Evolutionary conservation across 371 early-diverging fungal genomes (phyloP), one percentile per base, ranked within the genome.

Genomic region (Chytridium lagenaria): DNA sequence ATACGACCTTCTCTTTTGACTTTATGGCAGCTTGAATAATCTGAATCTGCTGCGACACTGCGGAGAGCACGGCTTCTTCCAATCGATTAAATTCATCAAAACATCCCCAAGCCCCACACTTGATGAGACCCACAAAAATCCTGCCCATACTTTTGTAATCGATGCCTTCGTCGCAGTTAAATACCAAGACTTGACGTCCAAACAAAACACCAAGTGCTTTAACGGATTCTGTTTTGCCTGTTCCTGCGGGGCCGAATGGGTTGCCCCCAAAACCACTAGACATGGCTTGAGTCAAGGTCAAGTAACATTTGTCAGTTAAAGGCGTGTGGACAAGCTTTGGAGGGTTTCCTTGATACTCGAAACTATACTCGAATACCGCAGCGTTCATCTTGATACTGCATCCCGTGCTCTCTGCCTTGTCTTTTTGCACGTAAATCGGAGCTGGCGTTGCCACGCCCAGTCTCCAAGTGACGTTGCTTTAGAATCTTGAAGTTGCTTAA

Each of bases 21-120:
- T 83, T 84, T 22, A 87, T 71, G 2, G 84, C 84, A 33, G 81
- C 83, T 68, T 88, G 87, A 64, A 87, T 86, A 38, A 81, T 77
- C 71, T 82, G 85, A 71, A 87, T 86, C 66, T 85, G 87, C 69
- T 85, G 84, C 0, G 85, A 83, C 1, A 87, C 85, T 1, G 86
- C 87, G 0, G 85, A 84, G 3, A 89, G 77, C 37, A 86, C 87
- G 10, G 87, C 82, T 57, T 78, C 80, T 36, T 83, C 86, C 15
- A 90, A 69, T 16, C 91, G 80, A 71, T 90, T 90, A 75, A 90
- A 91, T 74, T 91, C 91, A 77, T 91, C 91, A 76, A 91, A 88
- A 68, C 91, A 91, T 10, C 87, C 88, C 88, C 88, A 88, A 0
- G 85, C 86, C 19, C 87, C 86, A 72, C 86, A 83, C 67, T 84